Evolutionary conservation across 257 asterid genomes (phyloP).

Genomic region (Solanum commersonii): DNA sequence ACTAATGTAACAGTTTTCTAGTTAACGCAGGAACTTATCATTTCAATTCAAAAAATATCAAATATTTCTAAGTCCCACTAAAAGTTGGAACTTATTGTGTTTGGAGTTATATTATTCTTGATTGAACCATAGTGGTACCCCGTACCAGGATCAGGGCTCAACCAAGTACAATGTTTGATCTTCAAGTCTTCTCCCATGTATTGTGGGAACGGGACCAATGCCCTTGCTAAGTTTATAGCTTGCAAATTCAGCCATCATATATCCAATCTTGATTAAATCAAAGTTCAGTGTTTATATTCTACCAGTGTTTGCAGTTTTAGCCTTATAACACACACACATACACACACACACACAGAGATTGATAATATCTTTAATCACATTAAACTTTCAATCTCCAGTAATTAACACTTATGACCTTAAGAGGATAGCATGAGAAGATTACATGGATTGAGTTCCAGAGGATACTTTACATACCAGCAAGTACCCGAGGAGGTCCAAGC

Average conservation of each 20-base stretch:
- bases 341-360: neutral
- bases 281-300: neutral
- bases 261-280: neutral
- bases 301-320: neutral
- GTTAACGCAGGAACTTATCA: neutral
- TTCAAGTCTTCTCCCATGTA: neutral
- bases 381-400: neutral
- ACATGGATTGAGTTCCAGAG: neutral
- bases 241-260: neutral
- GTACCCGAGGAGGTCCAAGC: neutral
- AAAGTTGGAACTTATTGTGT: neutral
- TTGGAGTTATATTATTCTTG: neutral
- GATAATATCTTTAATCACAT: neutral
- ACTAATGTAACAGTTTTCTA: neutral
- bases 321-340: neutral
- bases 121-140: neutral
- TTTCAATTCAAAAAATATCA: neutral
- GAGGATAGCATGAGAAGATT: neutral
- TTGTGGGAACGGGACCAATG: neutral
- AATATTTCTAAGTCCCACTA: neutral
- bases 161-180: neutral
- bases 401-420: neutral
- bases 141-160: neutral
- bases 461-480: neutral
- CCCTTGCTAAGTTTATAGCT: neutral